phyloP scores from a whole-genome alignment of 2,329 filamentous ascomycete species.

The Trichoderma koningiopsis region DNA sequence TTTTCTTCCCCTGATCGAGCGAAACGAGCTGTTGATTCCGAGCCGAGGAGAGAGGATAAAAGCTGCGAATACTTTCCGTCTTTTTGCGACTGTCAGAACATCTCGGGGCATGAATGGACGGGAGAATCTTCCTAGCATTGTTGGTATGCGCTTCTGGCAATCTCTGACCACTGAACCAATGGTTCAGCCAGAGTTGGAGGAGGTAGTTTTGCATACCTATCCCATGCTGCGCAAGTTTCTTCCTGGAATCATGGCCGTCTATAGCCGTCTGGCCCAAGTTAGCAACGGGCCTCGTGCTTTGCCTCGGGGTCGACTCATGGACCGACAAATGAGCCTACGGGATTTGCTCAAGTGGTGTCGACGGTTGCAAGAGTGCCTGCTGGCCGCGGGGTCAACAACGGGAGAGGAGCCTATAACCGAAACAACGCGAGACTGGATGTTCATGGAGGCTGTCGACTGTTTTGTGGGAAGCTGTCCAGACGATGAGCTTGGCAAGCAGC shows the following conservation, averaged over 20 bases:
- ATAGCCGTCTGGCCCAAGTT: conserved; percentile 54
- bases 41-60: conserved; percentile 83
- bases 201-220: conserved; percentile 71
- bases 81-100: conserved; percentile 89
- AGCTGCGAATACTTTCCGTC: conserved; percentile 81
- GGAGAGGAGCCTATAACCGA: conserved; percentile 73
- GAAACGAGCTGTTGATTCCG: conserved; percentile 86
- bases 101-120: conserved; percentile 67
- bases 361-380: conserved; percentile 68
- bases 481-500: conserved; percentile 56
- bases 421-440: conserved; percentile 76
- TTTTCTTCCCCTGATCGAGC: conserved; percentile 87
- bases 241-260: conserved; percentile 61
- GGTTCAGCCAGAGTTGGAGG: conserved; percentile 67
- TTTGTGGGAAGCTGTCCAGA: conserved; percentile 82
- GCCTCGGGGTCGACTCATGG: conserved; percentile 43
- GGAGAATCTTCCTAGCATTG: conserved; percentile 70
- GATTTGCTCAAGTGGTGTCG: conserved; percentile 93
- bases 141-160: conserved; percentile 87
- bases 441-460: conserved; percentile 90
- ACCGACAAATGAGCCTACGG: conserved; percentile 64
- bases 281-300: conserved; percentile 47
- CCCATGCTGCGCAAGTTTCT: conserved; percentile 68
- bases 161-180: conserved; percentile 70
- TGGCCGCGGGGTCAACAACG: conserved; percentile 61